These are phyloP conservation scores for Globisporangium perplexum DNA, from an alignment of 352 stramenopile genomes.

Conservation along the genomic window DNA sequence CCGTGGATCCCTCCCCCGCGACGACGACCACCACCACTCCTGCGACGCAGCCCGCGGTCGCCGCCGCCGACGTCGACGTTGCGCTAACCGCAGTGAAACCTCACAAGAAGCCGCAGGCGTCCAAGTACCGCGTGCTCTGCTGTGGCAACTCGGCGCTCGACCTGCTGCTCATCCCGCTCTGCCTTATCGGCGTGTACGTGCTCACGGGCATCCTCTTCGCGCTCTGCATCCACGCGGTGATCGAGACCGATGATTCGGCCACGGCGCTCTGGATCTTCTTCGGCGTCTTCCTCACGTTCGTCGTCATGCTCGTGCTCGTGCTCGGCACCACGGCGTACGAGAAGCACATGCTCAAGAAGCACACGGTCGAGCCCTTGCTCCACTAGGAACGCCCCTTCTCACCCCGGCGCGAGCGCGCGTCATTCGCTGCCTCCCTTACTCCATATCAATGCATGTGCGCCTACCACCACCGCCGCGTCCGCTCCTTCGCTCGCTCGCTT, in stretches of 20 bases:
- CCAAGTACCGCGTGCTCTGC: constrained; percentile 46
- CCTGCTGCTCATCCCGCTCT: constrained; percentile 65
- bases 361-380: constrained; percentile 28
- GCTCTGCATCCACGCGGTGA: constrained; percentile 58
- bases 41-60: constrained; percentile 4
- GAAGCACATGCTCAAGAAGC: constrained; percentile 45
- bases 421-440: too few species aligned
- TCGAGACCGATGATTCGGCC: constrained; percentile 73
- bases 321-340: constrained; percentile 61
- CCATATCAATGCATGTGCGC: not conserved
- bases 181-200: constrained; percentile 48
- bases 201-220: constrained; percentile 65
- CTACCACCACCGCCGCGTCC: not conserved
- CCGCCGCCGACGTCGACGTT: constrained; percentile 38
- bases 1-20: too few species aligned
- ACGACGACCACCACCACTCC: too few species aligned
- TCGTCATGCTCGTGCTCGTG: constrained; percentile 57
- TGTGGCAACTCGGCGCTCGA: constrained; percentile 72
- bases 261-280: constrained; percentile 83
- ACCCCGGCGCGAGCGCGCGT: too few species aligned
- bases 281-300: constrained; percentile 56
- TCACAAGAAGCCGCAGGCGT: constrained; percentile 25
- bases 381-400: too few species aligned
- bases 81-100: constrained; percentile 47
- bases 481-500: not conserved